phyloP scores from a whole-genome alignment of 164 flowering plant species.

The Houttuynia cordata region DNA sequence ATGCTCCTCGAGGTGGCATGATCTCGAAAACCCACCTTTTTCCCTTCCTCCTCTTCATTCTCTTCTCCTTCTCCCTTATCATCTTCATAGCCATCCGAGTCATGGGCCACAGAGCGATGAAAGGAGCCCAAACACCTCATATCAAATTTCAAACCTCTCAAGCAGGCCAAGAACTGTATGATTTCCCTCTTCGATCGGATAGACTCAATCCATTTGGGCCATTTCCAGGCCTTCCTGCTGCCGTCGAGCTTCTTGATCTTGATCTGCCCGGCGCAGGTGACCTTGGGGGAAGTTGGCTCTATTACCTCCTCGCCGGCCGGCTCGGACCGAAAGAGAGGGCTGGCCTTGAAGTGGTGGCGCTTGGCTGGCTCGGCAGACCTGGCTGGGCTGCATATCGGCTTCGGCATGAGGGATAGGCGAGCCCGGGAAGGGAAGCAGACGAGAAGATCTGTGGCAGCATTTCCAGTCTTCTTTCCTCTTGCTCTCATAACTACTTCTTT shows the following conservation, averaged over 20 bases:
- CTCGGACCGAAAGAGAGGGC: conserved; percentile 56
- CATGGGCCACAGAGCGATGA: conserved; percentile 19
- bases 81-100: conserved; percentile 18
- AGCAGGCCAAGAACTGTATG: conserved; percentile 62
- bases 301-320: conserved; percentile 21
- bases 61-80: conserved; percentile 46
- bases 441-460: conserved; percentile 14
- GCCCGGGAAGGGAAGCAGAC: conserved; percentile 81
- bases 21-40: conserved; percentile 6
- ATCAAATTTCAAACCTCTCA: conserved; percentile 48
- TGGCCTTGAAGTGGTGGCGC: conserved; percentile 31
- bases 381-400: conserved; percentile 74
- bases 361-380: conserved; percentile 31
- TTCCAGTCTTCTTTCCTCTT: conserved; percentile 15
- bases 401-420: conserved; percentile 63
- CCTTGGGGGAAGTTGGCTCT: conserved; percentile 92
- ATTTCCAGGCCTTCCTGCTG: conserved; percentile 24
- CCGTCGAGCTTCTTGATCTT: conserved; percentile 74
- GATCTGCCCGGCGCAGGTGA: conserved; percentile 93
- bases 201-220: conserved; percentile 44
- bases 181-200: conserved; percentile 73
- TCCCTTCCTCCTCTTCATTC: conserved; percentile 10
- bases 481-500: conserved; percentile 29
- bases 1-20: conserved; percentile 25
- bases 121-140: conserved; percentile 69